These are phyloP conservation scores for Pichia sp. DNA, from an alignment of 1,139 yeast genomes.

Conservation along the genomic window DNA sequence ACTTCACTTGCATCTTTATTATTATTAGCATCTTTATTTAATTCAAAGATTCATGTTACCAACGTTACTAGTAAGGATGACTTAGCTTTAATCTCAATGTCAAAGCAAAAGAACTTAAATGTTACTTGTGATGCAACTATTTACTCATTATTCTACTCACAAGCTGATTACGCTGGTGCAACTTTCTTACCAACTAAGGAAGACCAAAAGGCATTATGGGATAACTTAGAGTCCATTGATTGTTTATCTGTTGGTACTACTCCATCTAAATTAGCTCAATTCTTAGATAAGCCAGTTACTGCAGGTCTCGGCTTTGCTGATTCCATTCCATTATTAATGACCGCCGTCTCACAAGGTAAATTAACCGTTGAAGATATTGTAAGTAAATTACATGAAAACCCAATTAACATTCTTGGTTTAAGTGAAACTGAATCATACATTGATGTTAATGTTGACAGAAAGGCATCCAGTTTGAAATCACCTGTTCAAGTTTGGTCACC, in stretches of 20 bases:
- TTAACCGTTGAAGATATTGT: conserved; percentile 70
- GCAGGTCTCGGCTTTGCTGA: conserved; percentile 78
- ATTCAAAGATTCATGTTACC: conserved; percentile 81
- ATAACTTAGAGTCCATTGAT: conserved; percentile 62
- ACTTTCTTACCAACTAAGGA: conserved; percentile 68
- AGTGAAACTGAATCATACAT: conserved; percentile 75
- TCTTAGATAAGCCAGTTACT: conserved; percentile 49
- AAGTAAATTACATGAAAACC: conserved; percentile 71
- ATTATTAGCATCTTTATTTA: conserved; percentile 82
- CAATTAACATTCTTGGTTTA: conserved; percentile 73
- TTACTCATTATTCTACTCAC: conserved; percentile 69
- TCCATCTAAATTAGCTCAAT: conserved; percentile 67
- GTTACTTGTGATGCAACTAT: conserved; percentile 92
- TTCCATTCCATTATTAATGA: conserved; percentile 71
- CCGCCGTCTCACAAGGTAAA: conserved; percentile 71
- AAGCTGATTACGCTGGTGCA: conserved; percentile 65
- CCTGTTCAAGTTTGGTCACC: conserved; percentile 43
- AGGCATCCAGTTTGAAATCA: conserved; percentile 38
- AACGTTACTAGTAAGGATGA: conserved; percentile 80
- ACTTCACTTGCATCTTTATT: conserved; percentile 88
- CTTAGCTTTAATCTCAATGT: conserved; percentile 74
- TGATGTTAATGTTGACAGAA: conserved; percentile 78
- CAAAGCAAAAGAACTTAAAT: conserved; percentile 71
- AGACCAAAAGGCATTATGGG: conserved; percentile 84
- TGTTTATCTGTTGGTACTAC: conserved; percentile 81